Evolutionary conservation across 352 stramenopile genomes (phyloP), one percentile per base, ranked within the genome.

Genomic region (Phytophthora melonis): DNA sequence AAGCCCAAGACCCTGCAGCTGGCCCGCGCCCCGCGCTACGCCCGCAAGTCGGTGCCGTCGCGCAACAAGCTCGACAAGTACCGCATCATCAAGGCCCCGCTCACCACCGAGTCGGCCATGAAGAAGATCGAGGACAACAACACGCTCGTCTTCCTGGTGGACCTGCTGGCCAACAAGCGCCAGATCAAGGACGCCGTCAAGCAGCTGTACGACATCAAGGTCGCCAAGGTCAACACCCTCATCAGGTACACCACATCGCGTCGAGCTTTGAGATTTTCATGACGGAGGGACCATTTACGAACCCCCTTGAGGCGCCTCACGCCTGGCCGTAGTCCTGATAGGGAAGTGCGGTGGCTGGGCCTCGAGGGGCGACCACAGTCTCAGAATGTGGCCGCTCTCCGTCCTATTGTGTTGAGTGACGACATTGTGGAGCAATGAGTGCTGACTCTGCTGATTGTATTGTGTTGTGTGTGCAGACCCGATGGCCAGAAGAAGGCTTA

Each of bases 71-170:
- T 99, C 72, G 97, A 99, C 89, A 99, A 99, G 92, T 99, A 99
- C 90, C 93, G 96, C 83, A 98, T 99, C 79, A 99, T 99, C 89
- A 99, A 99, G 93, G 97, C 98, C 69, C 98, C 98, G 45, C 86
- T 99, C 58, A 99, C 98, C 62, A 99, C 98, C 41, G 98, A 99
- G 87, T 99, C 97, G 78, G 98, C 98, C 67, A 99, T 99, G 98
- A 99, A 99, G 91, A 99, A 99, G 87, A 99, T 99, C 75, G 98
- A 99, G 80, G 98, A 99, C 88, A 98, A 99, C 94, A 99, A 99
- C 94, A 99, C 98, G 77, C 94, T 99, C 77, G 98, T 99, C 72
- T 99, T 99, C 91, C 98, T 99, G 78, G 98, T 99, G 57, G 98
- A 99, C 81, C 91, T 99, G 62, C 95, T 98, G 74, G 91, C 98